Conservation (phyloP, 371 early-diverging fungal genomes). For the Apophysomyces variabilis region DNA sequence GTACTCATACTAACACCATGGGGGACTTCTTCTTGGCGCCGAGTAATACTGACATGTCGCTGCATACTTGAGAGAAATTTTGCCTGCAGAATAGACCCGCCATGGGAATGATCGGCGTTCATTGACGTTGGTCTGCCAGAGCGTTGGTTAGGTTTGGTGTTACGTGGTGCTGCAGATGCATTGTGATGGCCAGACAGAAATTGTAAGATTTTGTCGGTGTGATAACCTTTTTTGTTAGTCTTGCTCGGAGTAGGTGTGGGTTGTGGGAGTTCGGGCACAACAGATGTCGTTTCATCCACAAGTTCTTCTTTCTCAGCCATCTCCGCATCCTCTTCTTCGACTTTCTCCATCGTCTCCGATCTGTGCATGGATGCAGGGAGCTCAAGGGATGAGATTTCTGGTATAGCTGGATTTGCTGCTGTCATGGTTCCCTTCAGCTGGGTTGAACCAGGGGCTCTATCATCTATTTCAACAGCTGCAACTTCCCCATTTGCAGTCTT, state of each 20-base stretch:
- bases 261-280: constrained; percentile 10
- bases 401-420: constrained; percentile 9
- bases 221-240: constrained; percentile 17
- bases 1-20: constrained; percentile 11
- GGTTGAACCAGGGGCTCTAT: not conserved
- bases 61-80: constrained; percentile 51
- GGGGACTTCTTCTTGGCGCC: constrained; percentile 10
- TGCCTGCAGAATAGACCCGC: constrained; percentile 44
- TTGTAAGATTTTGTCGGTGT: constrained; percentile 37
- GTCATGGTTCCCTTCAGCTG: constrained; percentile 3
- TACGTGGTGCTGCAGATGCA: constrained; percentile 24
- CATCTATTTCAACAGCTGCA: not conserved
- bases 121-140: not conserved
- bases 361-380: constrained; percentile 12
- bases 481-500: not conserved
- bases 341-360: constrained; percentile 13
- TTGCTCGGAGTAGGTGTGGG: constrained; percentile 17
- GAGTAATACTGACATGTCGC: constrained; percentile 15
- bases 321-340: constrained; percentile 4
- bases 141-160: constrained; percentile 14
- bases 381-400: constrained; percentile 19
- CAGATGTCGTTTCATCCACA: constrained; percentile 7
- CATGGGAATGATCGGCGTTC: constrained; percentile 6
- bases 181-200: constrained; percentile 32
- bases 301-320: constrained; percentile 13